Conservation (phyloP, 2,329 filamentous ascomycete species). For the Pseudopyricularia cyperi region DNA sequence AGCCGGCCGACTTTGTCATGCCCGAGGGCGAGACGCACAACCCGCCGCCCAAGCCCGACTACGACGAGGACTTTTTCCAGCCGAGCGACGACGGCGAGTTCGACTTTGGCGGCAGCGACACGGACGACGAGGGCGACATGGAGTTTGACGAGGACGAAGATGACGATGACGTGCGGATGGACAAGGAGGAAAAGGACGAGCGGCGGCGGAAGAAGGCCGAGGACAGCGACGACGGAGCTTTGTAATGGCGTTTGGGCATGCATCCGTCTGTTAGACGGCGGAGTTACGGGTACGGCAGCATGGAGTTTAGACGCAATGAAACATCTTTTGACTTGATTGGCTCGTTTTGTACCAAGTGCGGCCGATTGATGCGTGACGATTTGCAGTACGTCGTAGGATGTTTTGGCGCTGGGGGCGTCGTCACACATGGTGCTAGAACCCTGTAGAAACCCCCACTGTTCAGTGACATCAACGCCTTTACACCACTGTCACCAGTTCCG, state of each 20-base stretch:
- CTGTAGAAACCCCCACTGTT: too few relatives aligned
- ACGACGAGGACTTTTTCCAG: slow-evolving; percentile 74
- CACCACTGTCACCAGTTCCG: not conserved
- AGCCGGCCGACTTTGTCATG: slow-evolving; percentile 70
- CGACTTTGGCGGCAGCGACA: slow-evolving; percentile 66
- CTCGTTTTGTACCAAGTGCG: too few relatives aligned
- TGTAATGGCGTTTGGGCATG: not conserved
- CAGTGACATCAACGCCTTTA: not conserved
- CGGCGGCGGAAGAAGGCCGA: not conserved
- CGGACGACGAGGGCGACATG: slow-evolving; percentile 42
- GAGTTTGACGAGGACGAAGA: slow-evolving; percentile 45
- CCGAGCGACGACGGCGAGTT: slow-evolving; percentile 58
- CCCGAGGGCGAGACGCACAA: slow-evolving; percentile 57
- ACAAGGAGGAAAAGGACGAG: slow-evolving; percentile 10
- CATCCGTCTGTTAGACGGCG: too few relatives aligned
- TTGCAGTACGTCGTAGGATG: too few relatives aligned
- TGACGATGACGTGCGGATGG: slow-evolving; percentile 37
- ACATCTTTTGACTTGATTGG: too few relatives aligned
- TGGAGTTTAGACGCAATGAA: too few relatives aligned
- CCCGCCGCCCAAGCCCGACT: slow-evolving; percentile 48
- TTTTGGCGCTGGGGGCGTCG: too few relatives aligned
- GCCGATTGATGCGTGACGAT: too few relatives aligned
- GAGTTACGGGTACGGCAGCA: too few relatives aligned
- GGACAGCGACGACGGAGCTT: not conserved
- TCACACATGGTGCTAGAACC: too few relatives aligned